phyloP scores from a whole-genome alignment of 768 basidiomycete genomes.

The Collybiopsis luxurians region DNA sequence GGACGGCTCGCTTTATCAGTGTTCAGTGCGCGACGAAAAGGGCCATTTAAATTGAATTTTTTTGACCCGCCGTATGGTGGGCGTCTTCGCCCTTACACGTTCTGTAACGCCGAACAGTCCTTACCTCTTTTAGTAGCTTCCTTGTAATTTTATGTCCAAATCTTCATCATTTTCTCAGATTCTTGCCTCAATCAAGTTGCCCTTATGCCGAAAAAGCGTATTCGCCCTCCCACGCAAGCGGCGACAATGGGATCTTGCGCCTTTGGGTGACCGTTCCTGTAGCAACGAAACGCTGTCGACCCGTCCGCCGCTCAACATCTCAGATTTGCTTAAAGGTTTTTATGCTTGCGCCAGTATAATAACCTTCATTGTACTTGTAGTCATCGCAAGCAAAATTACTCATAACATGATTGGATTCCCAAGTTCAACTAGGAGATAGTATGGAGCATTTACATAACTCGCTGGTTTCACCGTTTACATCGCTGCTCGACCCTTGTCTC shows the following conservation, averaged over 20 bases:
- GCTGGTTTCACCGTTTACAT: background rate
- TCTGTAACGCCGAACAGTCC: slow-evolving; percentile 59
- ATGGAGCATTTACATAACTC: background rate
- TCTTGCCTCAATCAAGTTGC: too few species aligned
- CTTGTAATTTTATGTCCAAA: slow-evolving; percentile 1
- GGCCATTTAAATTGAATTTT: slow-evolving; percentile 41
- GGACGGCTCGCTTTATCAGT: slow-evolving; percentile 40
- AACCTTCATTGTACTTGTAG: too few species aligned
- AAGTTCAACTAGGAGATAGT: background rate
- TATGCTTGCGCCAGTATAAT: too few species aligned
- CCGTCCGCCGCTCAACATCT: background rate
- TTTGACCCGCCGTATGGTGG: slow-evolving; percentile 31
- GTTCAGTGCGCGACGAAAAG: slow-evolving; percentile 43
- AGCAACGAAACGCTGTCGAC: slow-evolving; percentile 13
- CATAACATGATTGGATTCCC: background rate
- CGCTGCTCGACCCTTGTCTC: slow-evolving; percentile 3
- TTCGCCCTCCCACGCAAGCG: too few species aligned
- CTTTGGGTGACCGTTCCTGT: slow-evolving; percentile 12
- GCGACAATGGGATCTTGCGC: background rate
- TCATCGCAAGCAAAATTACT: too few species aligned
- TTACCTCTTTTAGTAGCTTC: slow-evolving; percentile 27
- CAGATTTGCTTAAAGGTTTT: background rate
- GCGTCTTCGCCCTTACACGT: slow-evolving; percentile 70
- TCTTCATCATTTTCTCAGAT: background rate
- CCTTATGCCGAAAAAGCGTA: background rate